Evolutionary conservation across 306 rosid genomes (phyloP).

Genomic region (Dryas alaskensis): DNA sequence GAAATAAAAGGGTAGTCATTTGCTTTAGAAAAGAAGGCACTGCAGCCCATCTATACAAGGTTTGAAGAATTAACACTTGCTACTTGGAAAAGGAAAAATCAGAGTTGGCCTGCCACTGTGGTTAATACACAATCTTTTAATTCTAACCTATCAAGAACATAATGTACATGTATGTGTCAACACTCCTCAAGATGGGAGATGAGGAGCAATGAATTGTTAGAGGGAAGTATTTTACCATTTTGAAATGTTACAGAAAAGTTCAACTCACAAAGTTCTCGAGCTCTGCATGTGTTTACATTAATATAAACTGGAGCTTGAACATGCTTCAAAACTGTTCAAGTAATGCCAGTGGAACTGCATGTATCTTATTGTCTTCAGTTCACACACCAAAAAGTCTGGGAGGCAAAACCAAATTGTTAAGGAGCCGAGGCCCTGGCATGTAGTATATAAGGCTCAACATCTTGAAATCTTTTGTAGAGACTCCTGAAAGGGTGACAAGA

Average conservation of each 20-base stretch:
- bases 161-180: slow-evolving; percentile 42
- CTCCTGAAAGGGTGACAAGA: slow-evolving; percentile 18
- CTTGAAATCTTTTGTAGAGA: not conserved
- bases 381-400: slow-evolving; percentile 24
- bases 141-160: slow-evolving; percentile 32
- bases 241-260: slow-evolving; percentile 21
- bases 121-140: slow-evolving; percentile 34
- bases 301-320: slow-evolving; percentile 19
- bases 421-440: slow-evolving; percentile 14
- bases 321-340: slow-evolving; percentile 31
- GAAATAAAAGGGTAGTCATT: not conserved
- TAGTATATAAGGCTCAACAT: not conserved
- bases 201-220: slow-evolving; percentile 16
- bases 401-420: slow-evolving; percentile 14
- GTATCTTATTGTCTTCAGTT: not conserved
- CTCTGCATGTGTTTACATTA: slow-evolving; percentile 4
- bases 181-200: slow-evolving; percentile 24
- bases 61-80: slow-evolving; percentile 17
- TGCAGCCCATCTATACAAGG: slow-evolving; percentile 35
- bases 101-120: slow-evolving; percentile 28
- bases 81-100: slow-evolving; percentile 2
- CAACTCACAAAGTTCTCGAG: slow-evolving; percentile 13
- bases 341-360: slow-evolving; percentile 20
- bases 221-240: slow-evolving; percentile 14
- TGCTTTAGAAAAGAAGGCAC: slow-evolving; percentile 9